Evolutionary conservation across 2,329 filamentous ascomycete genomes (phyloP).

Genomic region (Colletotrichum plurivorum): DNA sequence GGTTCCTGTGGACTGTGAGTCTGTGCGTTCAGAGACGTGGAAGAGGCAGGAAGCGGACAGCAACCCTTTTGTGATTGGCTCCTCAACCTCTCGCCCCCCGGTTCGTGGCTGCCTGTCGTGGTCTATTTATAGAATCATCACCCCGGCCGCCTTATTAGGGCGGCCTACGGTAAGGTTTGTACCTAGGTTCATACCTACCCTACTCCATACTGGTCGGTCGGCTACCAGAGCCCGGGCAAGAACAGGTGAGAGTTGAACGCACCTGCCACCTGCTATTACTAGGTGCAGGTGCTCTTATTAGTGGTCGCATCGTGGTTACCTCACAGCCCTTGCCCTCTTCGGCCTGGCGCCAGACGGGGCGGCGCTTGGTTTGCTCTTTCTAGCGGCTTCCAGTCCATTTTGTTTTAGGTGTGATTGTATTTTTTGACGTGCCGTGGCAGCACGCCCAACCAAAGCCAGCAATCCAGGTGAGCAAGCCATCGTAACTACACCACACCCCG

Average conservation of each 20-base stretch:
- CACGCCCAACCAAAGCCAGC: neutral
- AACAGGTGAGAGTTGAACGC: conserved; percentile 34
- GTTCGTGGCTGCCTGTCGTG: conserved; percentile 22
- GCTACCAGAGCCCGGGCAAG: conserved; percentile 25
- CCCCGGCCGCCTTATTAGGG: conserved; percentile 15
- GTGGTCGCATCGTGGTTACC: neutral
- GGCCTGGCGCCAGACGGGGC: conserved; percentile 21
- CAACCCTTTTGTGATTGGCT: conserved; percentile 21
- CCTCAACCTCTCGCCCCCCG: neutral
- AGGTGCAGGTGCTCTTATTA: neutral
- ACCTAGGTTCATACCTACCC: neutral
- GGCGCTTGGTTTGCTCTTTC: conserved; percentile 27
- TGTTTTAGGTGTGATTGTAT: neutral
- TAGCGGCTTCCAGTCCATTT: conserved; percentile 19
- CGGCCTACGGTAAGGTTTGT: conserved; percentile 11
- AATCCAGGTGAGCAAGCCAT: neutral
- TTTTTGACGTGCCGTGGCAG: neutral
- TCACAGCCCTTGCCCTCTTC: conserved; percentile 14
- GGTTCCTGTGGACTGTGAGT: neutral
- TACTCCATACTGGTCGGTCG: conserved; percentile 13
- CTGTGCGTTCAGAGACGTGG: neutral
- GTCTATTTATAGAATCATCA: conserved; percentile 27
- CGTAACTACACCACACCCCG: too few relatives aligned
- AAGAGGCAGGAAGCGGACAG: conserved; percentile 30
- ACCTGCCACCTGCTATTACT: conserved; percentile 16